Percentiles rank a stretch among this genome's conserved stretches.
Evolutionary conservation across 177 flowering plant genomes (phyloP).

Genomic region (Telopea speciosissima): DNA sequence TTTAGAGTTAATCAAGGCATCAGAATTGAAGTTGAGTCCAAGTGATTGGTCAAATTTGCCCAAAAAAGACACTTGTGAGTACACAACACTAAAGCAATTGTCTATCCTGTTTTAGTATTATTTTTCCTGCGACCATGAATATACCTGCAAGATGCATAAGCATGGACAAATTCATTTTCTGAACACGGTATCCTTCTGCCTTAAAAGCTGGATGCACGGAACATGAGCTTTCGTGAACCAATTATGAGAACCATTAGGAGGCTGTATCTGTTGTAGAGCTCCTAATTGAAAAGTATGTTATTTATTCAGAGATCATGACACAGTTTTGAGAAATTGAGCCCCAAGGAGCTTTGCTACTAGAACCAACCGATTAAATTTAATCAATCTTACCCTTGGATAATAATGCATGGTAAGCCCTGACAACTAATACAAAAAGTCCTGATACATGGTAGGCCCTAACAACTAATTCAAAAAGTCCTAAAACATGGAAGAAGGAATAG

Average conservation of each 20-base stretch:
- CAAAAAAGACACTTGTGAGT: constrained; percentile 38
- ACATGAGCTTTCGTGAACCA: not conserved
- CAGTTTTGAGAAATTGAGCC: not conserved
- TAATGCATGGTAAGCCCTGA: not conserved
- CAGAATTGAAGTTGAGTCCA: constrained; percentile 45
- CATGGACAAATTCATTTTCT: not conserved
- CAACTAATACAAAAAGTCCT: no score
- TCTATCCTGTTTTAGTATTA: not conserved
- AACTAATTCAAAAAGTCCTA: no score
- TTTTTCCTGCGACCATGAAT: not conserved
- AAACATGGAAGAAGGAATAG: not conserved
- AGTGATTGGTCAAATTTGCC: constrained; percentile 78
- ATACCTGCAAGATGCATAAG: not conserved
- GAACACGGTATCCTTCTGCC: not conserved
- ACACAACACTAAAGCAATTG: not conserved
- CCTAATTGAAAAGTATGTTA: not conserved
- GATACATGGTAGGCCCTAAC: no score
- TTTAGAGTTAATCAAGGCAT: constrained; percentile 65
- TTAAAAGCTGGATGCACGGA: not conserved
- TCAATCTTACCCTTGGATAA: not conserved
- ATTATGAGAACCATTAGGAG: not conserved
- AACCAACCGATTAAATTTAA: no score
- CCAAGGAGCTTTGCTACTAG: not conserved
- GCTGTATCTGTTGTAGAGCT: not conserved
- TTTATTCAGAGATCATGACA: not conserved